Evolutionary conservation across 2,329 filamentous ascomycete genomes (phyloP).

Genomic region (Talaromyces pinophilus): DNA sequence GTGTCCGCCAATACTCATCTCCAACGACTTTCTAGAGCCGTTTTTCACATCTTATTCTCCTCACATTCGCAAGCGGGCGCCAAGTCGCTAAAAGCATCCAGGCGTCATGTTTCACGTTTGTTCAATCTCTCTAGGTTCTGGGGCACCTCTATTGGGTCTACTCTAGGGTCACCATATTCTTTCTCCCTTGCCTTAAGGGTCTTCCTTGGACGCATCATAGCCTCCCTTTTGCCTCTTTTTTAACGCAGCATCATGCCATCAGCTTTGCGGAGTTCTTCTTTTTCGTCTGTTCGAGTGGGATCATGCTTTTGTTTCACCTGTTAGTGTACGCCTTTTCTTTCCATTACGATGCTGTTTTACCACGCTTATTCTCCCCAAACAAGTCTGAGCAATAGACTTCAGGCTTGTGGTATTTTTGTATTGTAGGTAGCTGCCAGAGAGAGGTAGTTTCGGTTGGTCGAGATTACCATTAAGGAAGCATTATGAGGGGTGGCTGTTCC

Average conservation of each 20-base stretch:
- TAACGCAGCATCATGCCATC: slow-evolving; percentile 22
- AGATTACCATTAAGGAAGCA: slow-evolving; percentile 6
- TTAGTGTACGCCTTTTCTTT: slow-evolving; percentile 8
- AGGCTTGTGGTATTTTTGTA: slow-evolving; percentile 19
- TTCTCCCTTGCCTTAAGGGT: slow-evolving; percentile 9
- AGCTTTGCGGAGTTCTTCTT: slow-evolving; percentile 22
- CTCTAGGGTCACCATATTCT: slow-evolving; percentile 1
- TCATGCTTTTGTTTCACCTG: slow-evolving; percentile 11
- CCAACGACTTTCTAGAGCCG: slow-evolving; percentile 29
- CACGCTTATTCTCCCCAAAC: not conserved
- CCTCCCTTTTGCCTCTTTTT: slow-evolving; percentile 10
- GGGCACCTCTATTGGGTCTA: slow-evolving; percentile 10
- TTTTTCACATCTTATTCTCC: not conserved
- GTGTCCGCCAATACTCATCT: slow-evolving; percentile 42
- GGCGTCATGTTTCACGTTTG: slow-evolving; percentile 19
- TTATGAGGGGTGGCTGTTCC: slow-evolving; percentile 8
- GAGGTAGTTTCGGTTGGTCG: slow-evolving; percentile 6
- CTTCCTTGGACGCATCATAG: slow-evolving; percentile 18
- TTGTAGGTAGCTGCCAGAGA: slow-evolving; percentile 21
- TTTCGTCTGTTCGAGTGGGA: slow-evolving; percentile 18
- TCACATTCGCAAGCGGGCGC: slow-evolving; percentile 14
- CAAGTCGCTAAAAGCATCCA: slow-evolving; percentile 17
- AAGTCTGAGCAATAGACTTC: not conserved
- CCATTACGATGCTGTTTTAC: slow-evolving; percentile 8
- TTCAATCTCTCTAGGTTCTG: slow-evolving; percentile 11